Conservation (phyloP, 2,329 filamentous ascomycete species). For the Alternaria sp. region DNA sequence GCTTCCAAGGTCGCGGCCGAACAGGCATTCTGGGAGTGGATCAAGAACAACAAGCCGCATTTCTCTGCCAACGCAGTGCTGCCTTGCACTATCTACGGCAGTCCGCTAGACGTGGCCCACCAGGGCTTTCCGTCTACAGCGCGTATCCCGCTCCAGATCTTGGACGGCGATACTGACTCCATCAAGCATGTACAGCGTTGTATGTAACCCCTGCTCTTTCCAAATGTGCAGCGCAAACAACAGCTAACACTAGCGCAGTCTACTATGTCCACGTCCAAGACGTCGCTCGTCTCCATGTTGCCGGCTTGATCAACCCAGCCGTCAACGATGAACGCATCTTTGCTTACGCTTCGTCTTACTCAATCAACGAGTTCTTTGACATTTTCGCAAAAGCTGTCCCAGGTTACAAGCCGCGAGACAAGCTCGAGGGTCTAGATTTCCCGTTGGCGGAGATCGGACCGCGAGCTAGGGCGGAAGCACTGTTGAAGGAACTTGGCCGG, state of each 20-base stretch:
- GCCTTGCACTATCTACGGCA: slow-evolving; percentile 18
- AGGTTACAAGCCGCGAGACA: slow-evolving; percentile 3
- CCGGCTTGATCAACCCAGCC: slow-evolving; percentile 18
- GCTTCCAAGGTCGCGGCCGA: slow-evolving; percentile 54
- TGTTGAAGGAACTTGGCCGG: slow-evolving; percentile 7
- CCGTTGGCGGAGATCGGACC: slow-evolving; percentile 12
- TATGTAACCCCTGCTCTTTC: not conserved
- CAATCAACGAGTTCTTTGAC: slow-evolving; percentile 17
- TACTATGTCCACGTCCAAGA: slow-evolving; percentile 27
- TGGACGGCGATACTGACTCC: slow-evolving; percentile 17
- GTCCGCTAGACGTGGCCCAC: slow-evolving; percentile 11
- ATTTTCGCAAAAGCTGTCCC: slow-evolving; percentile 6
- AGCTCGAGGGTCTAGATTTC: slow-evolving; percentile 12
- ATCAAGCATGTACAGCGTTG: slow-evolving; percentile 18
- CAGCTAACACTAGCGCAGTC: slow-evolving; percentile 7
- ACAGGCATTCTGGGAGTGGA: slow-evolving; percentile 52
- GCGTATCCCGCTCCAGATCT: slow-evolving; percentile 8
- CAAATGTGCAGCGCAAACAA: not conserved
- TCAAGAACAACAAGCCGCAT: slow-evolving; percentile 47
- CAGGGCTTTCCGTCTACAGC: slow-evolving; percentile 22
- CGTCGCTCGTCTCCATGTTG: slow-evolving; percentile 26
- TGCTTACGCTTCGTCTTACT: slow-evolving; percentile 13
- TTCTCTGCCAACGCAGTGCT: slow-evolving; percentile 49
- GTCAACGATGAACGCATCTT: slow-evolving; percentile 22
- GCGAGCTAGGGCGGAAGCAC: slow-evolving; percentile 6